Base-by-base conservation (phyloP, 495 filamentous ascomycete species). In the Penicillium flavigenum region DNA sequence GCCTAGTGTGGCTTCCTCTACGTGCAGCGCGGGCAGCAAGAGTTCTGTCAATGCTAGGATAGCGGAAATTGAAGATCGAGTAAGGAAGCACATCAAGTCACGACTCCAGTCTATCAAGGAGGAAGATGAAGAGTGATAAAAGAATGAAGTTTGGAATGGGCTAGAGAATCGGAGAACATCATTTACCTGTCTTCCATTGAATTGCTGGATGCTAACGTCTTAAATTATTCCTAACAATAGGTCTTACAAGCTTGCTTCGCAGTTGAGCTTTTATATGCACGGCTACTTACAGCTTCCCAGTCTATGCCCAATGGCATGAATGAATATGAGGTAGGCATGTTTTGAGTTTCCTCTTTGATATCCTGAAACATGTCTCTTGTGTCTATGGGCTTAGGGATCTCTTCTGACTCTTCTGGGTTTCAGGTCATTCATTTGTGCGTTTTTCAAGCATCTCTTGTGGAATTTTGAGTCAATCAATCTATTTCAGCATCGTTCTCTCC, bases 31-130 rank as follows among this genome's bases (percentile, higher is more conserved):
- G 4, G 17, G 9, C 17, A 32, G 9, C 7, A 20, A 19, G 4
- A 12, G 26, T 7, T 48, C 46, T 12, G 46, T 48, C 8, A 19
- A 32, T 48, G 46, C 27, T 34, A 32, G 46, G 29, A 48, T 48
- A 48, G 46, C 46, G 29, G 46, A 48, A 4, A 48, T 48, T 20
- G 46, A 48, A 32, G 46, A 32, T 29, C 26, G 26, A 48, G 4
- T 48, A 11, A 48, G 29, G 29, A 48, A n/a, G 16, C 46, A 48
- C 9, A 48, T 19, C 5, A 19, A 6, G 7, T 9, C 44, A n/a
- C n/a, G 24, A 17, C 46, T 48, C 17, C n/a, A 32, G 27, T 12
- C 27, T 20, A 10, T 34, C 10, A 9, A 19, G 26, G 46, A 47
- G 45, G 20, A 16, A 47, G 26, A 19, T n/a, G 45, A 31, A 27